Evolutionary conservation across 2,329 filamentous ascomycete species (phyloP), one percentile per base, ranked within the genome.

Genomic region (Berkeleyomyces basicola): DNA sequence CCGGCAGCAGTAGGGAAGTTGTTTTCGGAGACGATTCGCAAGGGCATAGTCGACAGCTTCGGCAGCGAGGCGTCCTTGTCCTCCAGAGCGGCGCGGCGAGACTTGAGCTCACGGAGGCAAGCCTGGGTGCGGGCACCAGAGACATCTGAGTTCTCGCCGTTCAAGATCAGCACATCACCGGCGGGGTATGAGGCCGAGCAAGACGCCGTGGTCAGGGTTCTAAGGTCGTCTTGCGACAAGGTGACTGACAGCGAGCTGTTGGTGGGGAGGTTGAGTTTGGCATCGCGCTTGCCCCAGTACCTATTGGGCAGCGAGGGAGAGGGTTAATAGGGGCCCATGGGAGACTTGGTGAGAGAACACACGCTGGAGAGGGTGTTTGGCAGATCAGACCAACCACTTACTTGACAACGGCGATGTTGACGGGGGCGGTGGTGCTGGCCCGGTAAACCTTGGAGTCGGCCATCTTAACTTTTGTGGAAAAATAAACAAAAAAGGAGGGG

Each of bases 341-440:
- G 42, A 47, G 23, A 23, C 23, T 23, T 23, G 23, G 23, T 23
- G 23, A 23, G 23, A 23, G 23, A 23, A 23, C 23, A 23, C 23
- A 23, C 23, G 23, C 51, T 70, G 31, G 10, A 9, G 16, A 7
- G 33, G 42, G 0, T 3, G 16, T 39, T 11, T 63, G 61, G 46
- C 5, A 40, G 40, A 36, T 31, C 7, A 4, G 23, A 23, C 23
- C 23, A 2, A 23, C 9, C 10, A 62, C 73, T 61, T 71, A 95
- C 87, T 97, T 97, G 77, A 97, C 93, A 64, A 97, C 91, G 67
- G 92, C 92, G 72, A 97, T 97, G 79, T 97, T 97, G 71, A 97
- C 92, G 11, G 92, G 93, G 47, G 93, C 93, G 67, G 91, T 97
- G 65, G 93, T 96, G 78, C 88, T 96, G 68, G 93, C 89, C 70